Percentiles rank a stretch among this genome's conserved stretches.
phyloP scores from a whole-genome alignment of 371 early-diverging fungal species.

The Mucor ambiguus region DNA sequence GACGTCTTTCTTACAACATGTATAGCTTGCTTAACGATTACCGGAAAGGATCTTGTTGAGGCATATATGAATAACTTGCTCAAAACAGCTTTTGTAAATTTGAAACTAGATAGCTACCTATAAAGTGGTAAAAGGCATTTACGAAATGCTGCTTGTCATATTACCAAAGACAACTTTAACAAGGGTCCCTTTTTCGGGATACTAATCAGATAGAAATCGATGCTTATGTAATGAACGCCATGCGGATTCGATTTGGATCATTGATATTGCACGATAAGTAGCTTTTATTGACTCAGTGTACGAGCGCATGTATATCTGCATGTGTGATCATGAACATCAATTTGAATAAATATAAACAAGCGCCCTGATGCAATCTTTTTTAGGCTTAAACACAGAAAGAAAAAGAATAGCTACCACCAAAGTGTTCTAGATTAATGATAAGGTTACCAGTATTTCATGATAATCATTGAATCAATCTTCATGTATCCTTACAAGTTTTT shows the following conservation, averaged over 20 bases:
- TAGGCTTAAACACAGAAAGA: neutral
- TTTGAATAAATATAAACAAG: neutral
- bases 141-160: neutral
- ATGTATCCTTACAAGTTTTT: neutral
- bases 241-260: neutral
- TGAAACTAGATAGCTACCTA: neutral
- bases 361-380: neutral
- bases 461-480: neutral
- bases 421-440: conserved; percentile 1
- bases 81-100: neutral
- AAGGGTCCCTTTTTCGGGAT: conserved; percentile 2
- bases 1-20: neutral
- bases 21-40: neutral
- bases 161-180: neutral
- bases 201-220: neutral
- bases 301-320: neutral
- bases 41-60: neutral
- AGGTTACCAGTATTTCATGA: neutral
- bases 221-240: conserved; percentile 3
- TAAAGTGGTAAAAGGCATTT: neutral
- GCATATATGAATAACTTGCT: neutral
- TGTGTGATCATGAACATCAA: neutral
- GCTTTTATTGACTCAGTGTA: neutral
- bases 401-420: neutral
- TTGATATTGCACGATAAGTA: neutral